A percentile compares a stretch with the other conserved stretches of the same genome.
These are phyloP conservation scores for Poterioochromonas sp. DNA, from an alignment of 352 stramenopile species.

Conservation along the genomic window DNA sequence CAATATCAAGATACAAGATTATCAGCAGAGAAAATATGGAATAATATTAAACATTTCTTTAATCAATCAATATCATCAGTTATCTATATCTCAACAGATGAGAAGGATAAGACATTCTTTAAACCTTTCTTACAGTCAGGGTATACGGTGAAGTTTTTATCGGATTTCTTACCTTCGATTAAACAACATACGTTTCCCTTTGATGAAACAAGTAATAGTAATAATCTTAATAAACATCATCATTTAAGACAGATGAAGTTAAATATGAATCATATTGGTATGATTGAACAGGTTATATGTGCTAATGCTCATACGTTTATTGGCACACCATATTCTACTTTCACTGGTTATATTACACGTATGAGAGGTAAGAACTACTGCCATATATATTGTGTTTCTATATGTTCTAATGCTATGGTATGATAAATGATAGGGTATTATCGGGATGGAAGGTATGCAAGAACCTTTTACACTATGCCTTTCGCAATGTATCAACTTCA, in stretches of 20 bases:
- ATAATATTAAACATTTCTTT: slow-evolving; percentile 52
- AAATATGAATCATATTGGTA: slow-evolving; percentile 56
- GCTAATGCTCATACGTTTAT: slow-evolving; percentile 51
- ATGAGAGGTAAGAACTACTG: slow-evolving; percentile 53
- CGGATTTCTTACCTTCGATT: slow-evolving; percentile 49
- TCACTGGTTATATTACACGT: slow-evolving; percentile 61
- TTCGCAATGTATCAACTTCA: slow-evolving; percentile 10
- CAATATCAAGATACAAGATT: slow-evolving; percentile 53
- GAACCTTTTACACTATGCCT: slow-evolving; percentile 23
- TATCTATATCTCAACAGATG: slow-evolving; percentile 56
- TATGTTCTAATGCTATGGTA: not conserved
- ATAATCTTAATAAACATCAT: not conserved
- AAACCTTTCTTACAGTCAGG: slow-evolving; percentile 48
- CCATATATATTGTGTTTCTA: not conserved
- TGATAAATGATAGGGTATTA: slow-evolving; percentile 28
- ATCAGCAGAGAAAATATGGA: slow-evolving; percentile 48
- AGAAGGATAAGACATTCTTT: slow-evolving; percentile 44
- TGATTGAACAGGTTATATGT: slow-evolving; percentile 60
- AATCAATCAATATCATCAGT: slow-evolving; percentile 36
- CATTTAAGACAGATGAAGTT: slow-evolving; percentile 47
- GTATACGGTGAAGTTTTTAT: slow-evolving; percentile 49
- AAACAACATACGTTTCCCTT: not conserved
- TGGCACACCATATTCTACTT: slow-evolving; percentile 57
- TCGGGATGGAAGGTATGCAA: slow-evolving; percentile 18
- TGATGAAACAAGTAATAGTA: not conserved